A percentile compares a stretch with the other conserved stretches of the same genome.
Conservation (phyloP, 1,284 basidiomycete species). For the Thelephora terrestris region DNA sequence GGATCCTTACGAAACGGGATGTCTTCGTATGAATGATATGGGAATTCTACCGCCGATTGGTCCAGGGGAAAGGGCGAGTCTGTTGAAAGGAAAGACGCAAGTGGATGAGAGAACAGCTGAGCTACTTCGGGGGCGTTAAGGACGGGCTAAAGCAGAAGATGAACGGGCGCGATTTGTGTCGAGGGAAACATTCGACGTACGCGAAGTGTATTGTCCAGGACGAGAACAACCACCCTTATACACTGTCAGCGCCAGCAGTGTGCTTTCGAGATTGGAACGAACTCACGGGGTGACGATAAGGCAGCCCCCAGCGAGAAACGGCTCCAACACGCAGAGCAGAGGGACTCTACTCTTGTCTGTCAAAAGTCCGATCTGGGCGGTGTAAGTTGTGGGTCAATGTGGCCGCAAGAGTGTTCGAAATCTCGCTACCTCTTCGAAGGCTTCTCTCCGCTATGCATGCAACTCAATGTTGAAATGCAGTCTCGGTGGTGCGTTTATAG, state of each 20-base stretch:
- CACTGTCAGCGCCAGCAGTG: background rate
- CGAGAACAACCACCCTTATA: slow-evolving; percentile 68
- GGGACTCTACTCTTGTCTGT: slow-evolving; percentile 58
- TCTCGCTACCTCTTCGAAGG: slow-evolving; percentile 52
- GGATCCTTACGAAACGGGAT: slow-evolving; percentile 32
- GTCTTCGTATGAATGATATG: slow-evolving; percentile 60
- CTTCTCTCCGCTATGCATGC: slow-evolving; percentile 53
- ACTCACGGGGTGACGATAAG: slow-evolving; percentile 75
- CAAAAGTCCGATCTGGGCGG: slow-evolving; percentile 66
- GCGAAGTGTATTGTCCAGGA: slow-evolving; percentile 59
- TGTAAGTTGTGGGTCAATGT: background rate
- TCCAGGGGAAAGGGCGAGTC: slow-evolving; percentile 50
- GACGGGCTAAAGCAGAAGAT: slow-evolving; percentile 44
- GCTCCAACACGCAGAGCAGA: slow-evolving; percentile 64
- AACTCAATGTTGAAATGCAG: background rate
- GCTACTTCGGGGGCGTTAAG: slow-evolving; percentile 71
- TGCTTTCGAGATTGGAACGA: background rate
- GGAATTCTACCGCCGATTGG: slow-evolving; percentile 41
- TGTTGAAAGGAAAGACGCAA: slow-evolving; percentile 61
- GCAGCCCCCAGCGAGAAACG: slow-evolving; percentile 62
- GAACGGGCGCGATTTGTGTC: background rate
- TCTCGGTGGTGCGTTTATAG: background rate
- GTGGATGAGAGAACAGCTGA: slow-evolving; percentile 74
- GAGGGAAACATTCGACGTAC: slow-evolving; percentile 27
- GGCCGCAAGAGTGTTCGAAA: background rate